Base-by-base conservation (phyloP, 352 stramenopile species). In the Phytopythium helicoides region DNA sequence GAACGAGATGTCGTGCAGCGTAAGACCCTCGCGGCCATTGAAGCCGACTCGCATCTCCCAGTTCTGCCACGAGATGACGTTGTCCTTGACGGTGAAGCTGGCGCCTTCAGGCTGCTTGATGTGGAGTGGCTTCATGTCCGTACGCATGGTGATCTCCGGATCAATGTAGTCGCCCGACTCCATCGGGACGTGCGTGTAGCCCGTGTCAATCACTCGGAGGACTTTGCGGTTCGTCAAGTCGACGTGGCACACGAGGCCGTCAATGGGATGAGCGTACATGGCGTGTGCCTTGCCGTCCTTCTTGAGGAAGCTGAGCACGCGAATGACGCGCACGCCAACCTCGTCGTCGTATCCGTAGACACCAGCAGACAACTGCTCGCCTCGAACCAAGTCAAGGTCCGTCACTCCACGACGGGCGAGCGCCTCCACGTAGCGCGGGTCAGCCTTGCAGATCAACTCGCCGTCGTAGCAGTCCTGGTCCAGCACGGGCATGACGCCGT, bases 1-100 rank as follows among this genome's bases (percentile, higher is more conserved):
- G 56, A 79, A 91, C 11, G 59, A 70, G 3, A 93, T 63, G 55
- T 90, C 68, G 39, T 92, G 81, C 15, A 94, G 62, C 8, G 85
- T 83, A 15, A 94, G 63, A 1, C 86, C 86, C 56, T 95, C 86
- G n/a, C 86, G 72, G 33, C 76, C 79, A 46, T 91, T 94, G 61
- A 93, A 95, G 26, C 81, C 82, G 36, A 94, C 76, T n/a, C 79
- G 66, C n/a, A 95, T 76, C 35, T 76, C 56, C 86, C 84, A 95
- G 51, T 89, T 86, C 53, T 93, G 76, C 84, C 84, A 95, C 26
- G 64, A 59, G 16, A 95, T 75, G 6, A 78, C 57, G 51, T 86
- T 83, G 47, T 87, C 68, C 25, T 73, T 66, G 34, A 94, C 81
- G 0, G 41, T 70, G 47, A 94, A 96, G 39, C 76, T 85, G 19